Percentiles rank a stretch among this genome's conserved stretches.
phyloP scores from a whole-genome alignment of 2,329 filamentous ascomycete species.

The Beauveria bassiana region DNA sequence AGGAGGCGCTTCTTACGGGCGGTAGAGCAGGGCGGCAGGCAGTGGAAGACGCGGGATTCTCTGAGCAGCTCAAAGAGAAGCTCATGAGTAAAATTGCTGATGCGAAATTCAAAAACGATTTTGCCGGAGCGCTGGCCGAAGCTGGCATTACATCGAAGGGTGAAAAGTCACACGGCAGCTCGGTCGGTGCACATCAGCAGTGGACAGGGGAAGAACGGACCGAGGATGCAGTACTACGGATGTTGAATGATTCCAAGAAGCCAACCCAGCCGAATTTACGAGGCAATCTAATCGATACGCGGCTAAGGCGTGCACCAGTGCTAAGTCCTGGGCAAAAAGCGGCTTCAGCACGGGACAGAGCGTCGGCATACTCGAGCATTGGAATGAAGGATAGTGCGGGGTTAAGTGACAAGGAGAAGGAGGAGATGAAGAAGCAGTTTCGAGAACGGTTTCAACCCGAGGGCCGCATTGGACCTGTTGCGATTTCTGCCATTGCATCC shows the following conservation, averaged over 20 bases:
- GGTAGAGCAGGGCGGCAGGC: constrained; percentile 52
- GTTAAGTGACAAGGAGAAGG: constrained; percentile 63
- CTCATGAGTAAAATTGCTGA: constrained; percentile 50
- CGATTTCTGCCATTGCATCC: constrained; percentile 69
- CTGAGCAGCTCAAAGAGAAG: constrained; percentile 51
- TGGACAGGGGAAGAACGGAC: constrained; percentile 75
- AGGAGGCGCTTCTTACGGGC: constrained; percentile 51
- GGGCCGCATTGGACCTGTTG: constrained; percentile 65
- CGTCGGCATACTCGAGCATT: constrained; percentile 41
- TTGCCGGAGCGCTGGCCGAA: constrained; percentile 41
- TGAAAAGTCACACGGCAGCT: background rate
- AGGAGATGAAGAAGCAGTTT: constrained; percentile 63
- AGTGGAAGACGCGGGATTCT: constrained; percentile 56
- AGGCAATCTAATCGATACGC: constrained; percentile 45
- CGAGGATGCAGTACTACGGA: constrained; percentile 71
- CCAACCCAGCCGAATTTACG: constrained; percentile 49
- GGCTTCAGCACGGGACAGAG: constrained; percentile 50
- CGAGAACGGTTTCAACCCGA: constrained; percentile 72
- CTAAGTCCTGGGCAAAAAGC: constrained; percentile 38
- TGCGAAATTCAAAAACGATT: constrained; percentile 44
- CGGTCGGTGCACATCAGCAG: constrained; percentile 24
- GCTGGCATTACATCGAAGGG: constrained; percentile 36
- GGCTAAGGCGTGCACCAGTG: constrained; percentile 33
- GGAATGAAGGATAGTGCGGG: constrained; percentile 39
- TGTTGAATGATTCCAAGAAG: constrained; percentile 74